A percentile compares a stretch with the other conserved stretches of the same genome.
phyloP scores from a whole-genome alignment of 2,329 filamentous ascomycete genomes.

The Hysterium pulicare region DNA sequence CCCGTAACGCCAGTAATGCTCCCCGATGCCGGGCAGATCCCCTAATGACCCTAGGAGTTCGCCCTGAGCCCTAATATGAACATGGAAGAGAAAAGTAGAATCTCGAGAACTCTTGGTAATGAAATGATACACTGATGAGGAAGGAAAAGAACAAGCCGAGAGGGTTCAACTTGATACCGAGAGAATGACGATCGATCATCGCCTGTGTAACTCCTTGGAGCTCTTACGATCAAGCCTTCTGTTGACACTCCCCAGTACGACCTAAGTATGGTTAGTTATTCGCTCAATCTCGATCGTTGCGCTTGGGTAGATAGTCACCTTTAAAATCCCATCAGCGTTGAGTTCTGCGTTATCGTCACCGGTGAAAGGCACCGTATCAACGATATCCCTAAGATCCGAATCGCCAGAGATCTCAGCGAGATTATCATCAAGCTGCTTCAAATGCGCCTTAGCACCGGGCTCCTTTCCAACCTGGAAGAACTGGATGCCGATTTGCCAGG shows the following conservation, averaged over 20 bases:
- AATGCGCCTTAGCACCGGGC: constrained; percentile 57
- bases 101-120: too few relatives aligned
- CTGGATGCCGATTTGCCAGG: constrained; percentile 85
- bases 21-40: too few relatives aligned
- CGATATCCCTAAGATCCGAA: constrained; percentile 72
- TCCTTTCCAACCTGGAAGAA: constrained; percentile 93
- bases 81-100: background rate
- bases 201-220: too few relatives aligned
- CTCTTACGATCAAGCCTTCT: constrained; percentile 58
- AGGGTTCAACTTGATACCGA: too few relatives aligned
- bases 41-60: too few relatives aligned
- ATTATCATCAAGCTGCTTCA: constrained; percentile 73
- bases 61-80: background rate
- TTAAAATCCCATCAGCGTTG: constrained; percentile 70
- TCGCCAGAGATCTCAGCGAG: constrained; percentile 53
- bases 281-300: too few relatives aligned
- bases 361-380: constrained; percentile 81
- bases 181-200: too few relatives aligned
- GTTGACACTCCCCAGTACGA: constrained; percentile 74
- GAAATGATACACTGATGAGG: too few relatives aligned
- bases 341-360: constrained; percentile 50
- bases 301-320: constrained; percentile 38
- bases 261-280: too few relatives aligned
- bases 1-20: too few relatives aligned
- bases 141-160: too few relatives aligned